Evolutionary conservation across 495 filamentous ascomycete genomes (phyloP).

Genomic region (Hypoxylon subgilvum): DNA sequence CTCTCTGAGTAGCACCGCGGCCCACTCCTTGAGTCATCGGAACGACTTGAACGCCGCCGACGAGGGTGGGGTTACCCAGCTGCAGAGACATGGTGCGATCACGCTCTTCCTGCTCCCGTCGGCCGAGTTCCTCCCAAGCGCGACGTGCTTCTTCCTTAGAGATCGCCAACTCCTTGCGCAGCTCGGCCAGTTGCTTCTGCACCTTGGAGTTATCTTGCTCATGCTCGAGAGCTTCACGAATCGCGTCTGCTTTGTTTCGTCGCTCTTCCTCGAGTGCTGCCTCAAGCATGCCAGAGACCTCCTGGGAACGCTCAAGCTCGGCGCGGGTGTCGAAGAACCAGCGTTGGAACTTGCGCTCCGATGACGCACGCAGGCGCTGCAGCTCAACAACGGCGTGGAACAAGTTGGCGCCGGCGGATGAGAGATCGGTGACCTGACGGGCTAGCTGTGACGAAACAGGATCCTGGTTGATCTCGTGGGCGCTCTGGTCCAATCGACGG

Average conservation of each 20-base stretch:
- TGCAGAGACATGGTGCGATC: slow-evolving; percentile 84
- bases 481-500: slow-evolving; percentile 85
- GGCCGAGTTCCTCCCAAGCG: slow-evolving; percentile 95
- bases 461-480: slow-evolving; percentile 78
- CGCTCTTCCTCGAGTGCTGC: slow-evolving; percentile 74
- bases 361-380: slow-evolving; percentile 92
- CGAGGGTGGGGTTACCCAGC: slow-evolving; percentile 84
- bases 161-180: slow-evolving; percentile 88
- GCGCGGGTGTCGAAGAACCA: slow-evolving; percentile 96
- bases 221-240: slow-evolving; percentile 65
- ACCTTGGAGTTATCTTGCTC: slow-evolving; percentile 70
- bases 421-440: slow-evolving; percentile 92
- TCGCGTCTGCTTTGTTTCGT: slow-evolving; percentile 67
- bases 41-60: slow-evolving; percentile 95
- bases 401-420: slow-evolving; percentile 93
- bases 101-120: slow-evolving; percentile 93
- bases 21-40: slow-evolving; percentile 84
- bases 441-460: slow-evolving; percentile 86
- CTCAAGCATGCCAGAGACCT: slow-evolving; percentile 82
- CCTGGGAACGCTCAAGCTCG: slow-evolving; percentile 83
- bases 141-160: slow-evolving; percentile 94
- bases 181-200: slow-evolving; percentile 79
- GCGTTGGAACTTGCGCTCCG: slow-evolving; percentile 95
- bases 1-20: slow-evolving; percentile 62
- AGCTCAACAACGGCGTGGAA: slow-evolving; percentile 98